Base-by-base conservation (phyloP, 2,329 filamentous ascomycete genomes). In the Botrytis sinoallii region DNA sequence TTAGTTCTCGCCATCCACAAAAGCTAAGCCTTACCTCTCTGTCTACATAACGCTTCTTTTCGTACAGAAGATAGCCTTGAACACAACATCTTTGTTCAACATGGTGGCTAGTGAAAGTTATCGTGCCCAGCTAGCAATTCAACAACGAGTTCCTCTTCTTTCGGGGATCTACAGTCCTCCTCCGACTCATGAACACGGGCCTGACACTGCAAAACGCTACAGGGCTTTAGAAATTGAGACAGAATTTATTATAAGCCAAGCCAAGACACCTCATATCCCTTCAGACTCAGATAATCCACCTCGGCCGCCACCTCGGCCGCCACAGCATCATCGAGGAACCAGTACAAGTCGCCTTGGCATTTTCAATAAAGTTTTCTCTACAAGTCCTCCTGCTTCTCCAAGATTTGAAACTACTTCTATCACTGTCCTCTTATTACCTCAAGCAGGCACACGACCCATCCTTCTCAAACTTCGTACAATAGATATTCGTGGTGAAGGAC, bases 401-500 rank as follows among this genome's bases (percentile, higher is more conserved):
- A 40, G 35, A 32, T 16, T 73, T 25, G 65, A 70, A 64, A 73
- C 71, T 44, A 48, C 44, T 35, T 73, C 57, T 14, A 32, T 73
- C 35, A 57, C 35, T 32, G 29, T 73, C 29, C 55, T 73, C 38
- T 25, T 73, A 10, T 44, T 73, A 32, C 71, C 71, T 42, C 71
- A 73, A 70, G 48, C 55, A 3, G 71, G 71, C 10, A 63, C 55
- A 42, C 66, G 42, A 3, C 66, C 71, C 6, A 18, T 70, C n/a
- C 57, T 73, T 25, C 66, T 73, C 57, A 61, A 44, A 6, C 12
- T 73, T 22, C 71, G 71, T 38, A 73, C 71, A n/a, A 70, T 73
- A n/a, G 71, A 73, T 35, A 63, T 73, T 8, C 71, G 71, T 22
- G 16, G 46, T 22, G 71, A 73, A 22, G 66, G 55, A 35, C 55